These are phyloP conservation scores for Ochetophila trinervis DNA, from an alignment of 306 rosid genomes.

Conservation along the genomic window DNA sequence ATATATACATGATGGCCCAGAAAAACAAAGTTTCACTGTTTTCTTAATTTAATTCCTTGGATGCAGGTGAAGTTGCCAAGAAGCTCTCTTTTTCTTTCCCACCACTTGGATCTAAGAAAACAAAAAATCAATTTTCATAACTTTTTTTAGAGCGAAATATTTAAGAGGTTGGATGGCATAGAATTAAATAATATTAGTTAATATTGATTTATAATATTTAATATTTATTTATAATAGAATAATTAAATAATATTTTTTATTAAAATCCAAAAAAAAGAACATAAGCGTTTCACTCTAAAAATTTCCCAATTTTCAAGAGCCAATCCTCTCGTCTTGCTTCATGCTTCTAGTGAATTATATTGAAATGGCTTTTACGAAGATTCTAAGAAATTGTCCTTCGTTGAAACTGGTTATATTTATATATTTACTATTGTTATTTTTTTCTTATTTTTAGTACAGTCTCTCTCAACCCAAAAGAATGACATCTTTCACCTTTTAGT, in stretches of 20 bases:
- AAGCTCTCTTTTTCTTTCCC: slow-evolving; percentile 16
- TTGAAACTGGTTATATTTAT: neutral
- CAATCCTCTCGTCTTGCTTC: slow-evolving; percentile 30
- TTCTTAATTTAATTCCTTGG: slow-evolving; percentile 38
- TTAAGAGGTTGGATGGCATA: too few species aligned
- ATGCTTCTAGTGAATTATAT: slow-evolving; percentile 23
- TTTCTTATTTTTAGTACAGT: too few species aligned
- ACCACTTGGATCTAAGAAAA: neutral
- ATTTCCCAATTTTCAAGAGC: slow-evolving; percentile 17
- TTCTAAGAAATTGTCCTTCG: slow-evolving; percentile 39
- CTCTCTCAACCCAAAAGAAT: too few species aligned
- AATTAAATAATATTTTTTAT: too few species aligned
- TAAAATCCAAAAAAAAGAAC: neutral
- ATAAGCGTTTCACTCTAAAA: too few species aligned
- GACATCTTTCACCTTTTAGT: too few species aligned
- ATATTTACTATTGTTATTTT: too few species aligned
- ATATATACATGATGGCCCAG: too few species aligned
- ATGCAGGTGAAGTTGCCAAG: slow-evolving; percentile 41
- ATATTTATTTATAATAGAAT: too few species aligned
- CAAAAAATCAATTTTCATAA: neutral
- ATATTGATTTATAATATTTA: too few species aligned
- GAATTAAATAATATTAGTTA: too few species aligned
- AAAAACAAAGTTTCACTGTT: slow-evolving; percentile 29
- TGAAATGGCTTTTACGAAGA: slow-evolving; percentile 30
- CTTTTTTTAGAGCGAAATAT: too few species aligned